Percentiles rank a stretch among this genome's conserved stretches.
Conservation (phyloP, 129 eudicot genomes). For the Cynara cardunculus region DNA sequence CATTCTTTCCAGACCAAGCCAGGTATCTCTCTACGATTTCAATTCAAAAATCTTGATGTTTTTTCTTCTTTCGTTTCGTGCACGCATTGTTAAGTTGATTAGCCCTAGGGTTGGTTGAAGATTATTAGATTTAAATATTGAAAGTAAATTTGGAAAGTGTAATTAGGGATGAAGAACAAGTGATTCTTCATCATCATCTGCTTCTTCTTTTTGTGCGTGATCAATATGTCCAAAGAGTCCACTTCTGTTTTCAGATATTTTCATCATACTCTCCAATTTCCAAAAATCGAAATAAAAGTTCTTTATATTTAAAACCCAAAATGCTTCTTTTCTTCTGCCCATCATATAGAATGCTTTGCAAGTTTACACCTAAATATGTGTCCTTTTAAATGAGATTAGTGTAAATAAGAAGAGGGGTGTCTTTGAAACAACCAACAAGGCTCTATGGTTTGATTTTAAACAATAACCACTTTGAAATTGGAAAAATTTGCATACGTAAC, state of each 20-base stretch:
- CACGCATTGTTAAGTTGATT: constrained; percentile 20
- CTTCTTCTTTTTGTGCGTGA: not conserved
- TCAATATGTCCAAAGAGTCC: not conserved
- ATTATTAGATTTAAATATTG: constrained; percentile 7
- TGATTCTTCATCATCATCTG: not conserved
- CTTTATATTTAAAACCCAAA: not conserved
- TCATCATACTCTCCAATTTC: not conserved
- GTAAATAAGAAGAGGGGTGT: not conserved
- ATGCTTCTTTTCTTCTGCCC: not conserved
- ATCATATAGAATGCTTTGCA: not conserved
- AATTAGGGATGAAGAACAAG: not conserved
- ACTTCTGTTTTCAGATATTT: not conserved
- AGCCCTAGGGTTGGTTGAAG: constrained; percentile 12
- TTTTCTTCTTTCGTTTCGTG: not conserved
- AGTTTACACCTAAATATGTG: not conserved
- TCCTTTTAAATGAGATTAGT: not conserved
- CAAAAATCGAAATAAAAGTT: not conserved
- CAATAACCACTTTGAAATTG: not conserved
- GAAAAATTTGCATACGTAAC: not conserved
- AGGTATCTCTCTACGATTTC: constrained; percentile 24
- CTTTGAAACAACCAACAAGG: not conserved
- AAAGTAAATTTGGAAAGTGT: not conserved
- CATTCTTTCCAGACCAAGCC: constrained; percentile 22
- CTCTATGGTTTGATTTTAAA: not conserved
- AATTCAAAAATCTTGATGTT: not conserved